Percentiles rank a stretch among this genome's conserved stretches.
phyloP scores from a whole-genome alignment of 176 grass and related monocot species.

The Tillandsia leiboldiana region DNA sequence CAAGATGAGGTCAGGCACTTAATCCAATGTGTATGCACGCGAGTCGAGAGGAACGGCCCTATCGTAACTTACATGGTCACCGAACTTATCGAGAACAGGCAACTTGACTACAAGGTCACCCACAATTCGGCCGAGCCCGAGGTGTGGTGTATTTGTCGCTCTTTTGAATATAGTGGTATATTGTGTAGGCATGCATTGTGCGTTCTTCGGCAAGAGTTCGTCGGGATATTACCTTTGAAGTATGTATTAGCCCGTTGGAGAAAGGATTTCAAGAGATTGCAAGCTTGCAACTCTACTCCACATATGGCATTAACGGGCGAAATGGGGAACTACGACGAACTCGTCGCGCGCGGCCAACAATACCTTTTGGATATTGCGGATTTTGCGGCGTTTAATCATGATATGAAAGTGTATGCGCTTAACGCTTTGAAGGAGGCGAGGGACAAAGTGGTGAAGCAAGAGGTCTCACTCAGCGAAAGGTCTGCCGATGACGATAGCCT shows the following conservation, averaged over 20 bases:
- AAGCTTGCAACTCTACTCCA: neutral
- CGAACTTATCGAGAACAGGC: neutral
- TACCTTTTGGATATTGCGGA: conserved; percentile 2
- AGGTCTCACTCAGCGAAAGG: neutral
- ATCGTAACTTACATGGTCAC: conserved; percentile 1
- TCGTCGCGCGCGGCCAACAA: neutral
- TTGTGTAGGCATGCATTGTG: conserved; percentile 7
- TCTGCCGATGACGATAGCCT: neutral
- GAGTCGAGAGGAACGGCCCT: conserved; percentile 5
- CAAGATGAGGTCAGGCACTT: conserved; percentile 8
- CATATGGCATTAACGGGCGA: neutral
- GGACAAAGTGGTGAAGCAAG: conserved; percentile 8
- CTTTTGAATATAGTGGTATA: conserved; percentile 10
- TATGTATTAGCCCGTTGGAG: conserved; percentile 7
- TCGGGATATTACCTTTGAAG: neutral
- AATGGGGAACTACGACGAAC: neutral
- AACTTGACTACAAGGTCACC: conserved; percentile 8
- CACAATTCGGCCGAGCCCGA: neutral
- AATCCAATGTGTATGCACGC: neutral
- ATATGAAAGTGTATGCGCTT: conserved; percentile 1
- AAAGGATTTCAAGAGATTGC: conserved; percentile 11
- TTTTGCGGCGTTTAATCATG: neutral
- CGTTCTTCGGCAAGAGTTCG: conserved; percentile 3
- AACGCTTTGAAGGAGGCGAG: conserved; percentile 3
- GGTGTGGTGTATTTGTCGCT: conserved; percentile 6